A percentile compares a stretch with the other conserved stretches of the same genome.
These are phyloP conservation scores for Cyclocybe cylindracea DNA, from an alignment of 768 basidiomycete genomes.

Conservation along the genomic window DNA sequence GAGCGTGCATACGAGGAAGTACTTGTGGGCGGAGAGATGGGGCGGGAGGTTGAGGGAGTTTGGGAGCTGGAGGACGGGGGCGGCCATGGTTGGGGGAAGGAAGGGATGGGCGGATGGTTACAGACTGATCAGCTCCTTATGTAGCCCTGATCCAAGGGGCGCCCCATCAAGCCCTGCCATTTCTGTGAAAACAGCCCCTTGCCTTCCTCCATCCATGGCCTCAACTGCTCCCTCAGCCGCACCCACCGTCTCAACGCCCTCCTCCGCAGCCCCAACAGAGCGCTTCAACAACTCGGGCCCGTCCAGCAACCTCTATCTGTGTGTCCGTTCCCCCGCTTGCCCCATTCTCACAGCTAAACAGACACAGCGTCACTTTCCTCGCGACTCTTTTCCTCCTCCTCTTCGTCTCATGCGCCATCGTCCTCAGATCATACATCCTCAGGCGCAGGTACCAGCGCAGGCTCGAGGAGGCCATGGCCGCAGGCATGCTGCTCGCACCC, in stretches of 20 bases:
- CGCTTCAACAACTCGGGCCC: not conserved
- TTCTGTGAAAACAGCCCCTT: constrained; percentile 13
- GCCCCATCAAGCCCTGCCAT: constrained; percentile 3
- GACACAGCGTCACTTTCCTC: constrained; percentile 64
- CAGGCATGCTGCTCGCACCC: constrained; percentile 47
- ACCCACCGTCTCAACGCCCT: constrained; percentile 12
- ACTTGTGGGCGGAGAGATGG: constrained; percentile 84
- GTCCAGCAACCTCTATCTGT: constrained; percentile 48
- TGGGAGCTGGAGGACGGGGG: constrained; percentile 43
- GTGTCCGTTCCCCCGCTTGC: constrained; percentile 12
- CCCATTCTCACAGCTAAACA: not conserved
- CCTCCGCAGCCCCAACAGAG: constrained; percentile 6
- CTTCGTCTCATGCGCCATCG: constrained; percentile 61
- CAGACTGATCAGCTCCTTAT: not conserved
- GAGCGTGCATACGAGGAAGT: constrained; percentile 87
- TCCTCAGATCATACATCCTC: constrained; percentile 62
- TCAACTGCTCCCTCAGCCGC: constrained; percentile 12
- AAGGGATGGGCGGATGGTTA: constrained; percentile 2
- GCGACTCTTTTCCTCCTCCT: constrained; percentile 71
- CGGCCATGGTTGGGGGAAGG: constrained; percentile 28
- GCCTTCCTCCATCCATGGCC: constrained; percentile 22
- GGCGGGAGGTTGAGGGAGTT: constrained; percentile 72
- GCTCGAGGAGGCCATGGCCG: constrained; percentile 53
- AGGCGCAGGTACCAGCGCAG: constrained; percentile 58
- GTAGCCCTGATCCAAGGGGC: constrained; percentile 2